Base-by-base conservation (phyloP, 768 basidiomycete species). In the Mycena floridula region DNA sequence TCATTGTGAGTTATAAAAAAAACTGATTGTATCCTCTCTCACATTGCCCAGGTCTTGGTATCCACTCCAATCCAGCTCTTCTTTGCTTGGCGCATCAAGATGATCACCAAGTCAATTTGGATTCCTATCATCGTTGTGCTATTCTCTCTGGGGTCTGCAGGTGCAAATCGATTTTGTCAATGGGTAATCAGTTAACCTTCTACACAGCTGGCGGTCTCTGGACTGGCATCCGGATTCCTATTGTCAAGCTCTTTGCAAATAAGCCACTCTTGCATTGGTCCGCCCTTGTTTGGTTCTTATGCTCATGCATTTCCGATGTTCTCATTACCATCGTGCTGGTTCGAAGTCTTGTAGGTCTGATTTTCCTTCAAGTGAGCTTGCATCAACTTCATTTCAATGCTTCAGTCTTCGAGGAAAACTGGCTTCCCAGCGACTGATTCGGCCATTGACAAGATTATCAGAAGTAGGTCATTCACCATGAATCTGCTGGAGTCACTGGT, bases 1-100 rank as follows among this genome's bases (percentile, higher is more conserved):
- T 57, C 9, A 63, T 62, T 45, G 59, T 63, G 49, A 44, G 63
- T 36, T 18, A 7, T 15, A 22, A 11, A 1, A 52, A 47, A 47
- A 50, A 9, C 43, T 50, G 11, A 26, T 53, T 5, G 48, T 49
- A 15, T 48, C 43, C 36, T 49, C 52, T 2, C 50, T 53, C 39
- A 49, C 50, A 32, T 37, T 47, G 4, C 50, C 48, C 25, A 50
- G 50, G 20, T 46, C 47, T n/a, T n/a, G n/a, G n/a, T n/a, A n/a
- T n/a, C n/a, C n/a, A n/a, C n/a, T n/a, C n/a, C n/a, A n/a, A n/a
- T n/a, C n/a, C n/a, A n/a, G n/a, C n/a, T n/a, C n/a, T n/a, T n/a
- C n/a, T n/a, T n/a, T n/a, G n/a, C n/a, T 3, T 53, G 46, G 47
- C 43, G 52, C 6, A 50, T 53, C 25, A 8, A 30, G 22, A 42